These are phyloP conservation scores for Aspergillus fructus DNA, from an alignment of 2,329 filamentous ascomycete species.

Conservation along the genomic window DNA sequence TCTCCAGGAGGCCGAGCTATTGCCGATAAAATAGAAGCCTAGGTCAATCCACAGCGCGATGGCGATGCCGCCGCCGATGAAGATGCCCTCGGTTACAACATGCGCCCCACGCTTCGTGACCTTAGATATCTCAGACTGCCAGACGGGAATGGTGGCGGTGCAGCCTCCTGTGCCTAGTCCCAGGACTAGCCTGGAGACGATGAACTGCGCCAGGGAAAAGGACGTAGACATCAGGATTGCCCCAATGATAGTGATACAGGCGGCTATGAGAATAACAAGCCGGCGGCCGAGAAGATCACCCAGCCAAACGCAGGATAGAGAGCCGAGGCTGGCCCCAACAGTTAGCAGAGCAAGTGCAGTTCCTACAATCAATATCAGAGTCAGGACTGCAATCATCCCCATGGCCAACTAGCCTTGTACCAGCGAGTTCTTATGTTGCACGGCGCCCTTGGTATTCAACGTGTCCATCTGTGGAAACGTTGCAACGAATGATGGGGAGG, in stretches of 20 bases:
- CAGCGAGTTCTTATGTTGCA: not conserved
- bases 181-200: not conserved
- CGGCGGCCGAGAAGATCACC: not conserved
- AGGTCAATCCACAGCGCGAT: not conserved
- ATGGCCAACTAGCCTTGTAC: not conserved
- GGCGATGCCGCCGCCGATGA: not conserved
- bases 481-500: not conserved
- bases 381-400: not conserved
- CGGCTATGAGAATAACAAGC: not conserved
- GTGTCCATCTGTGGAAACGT: not conserved
- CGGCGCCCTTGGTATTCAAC: not conserved
- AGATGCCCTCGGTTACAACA: not conserved
- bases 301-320: not conserved
- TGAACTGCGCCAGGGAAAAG: not conserved
- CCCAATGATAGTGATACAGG: not conserved
- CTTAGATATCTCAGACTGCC: not conserved
- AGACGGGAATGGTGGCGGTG: not conserved
- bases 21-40: not conserved
- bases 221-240: not conserved
- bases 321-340: not conserved
- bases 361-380: not conserved
- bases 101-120: not conserved
- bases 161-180: not conserved
- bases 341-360: not conserved
- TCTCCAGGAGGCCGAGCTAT: not conserved